Evolutionary conservation across 1,284 basidiomycete genomes (phyloP), one percentile per base, ranked within the genome.

Genomic region (Mycena sp.): DNA sequence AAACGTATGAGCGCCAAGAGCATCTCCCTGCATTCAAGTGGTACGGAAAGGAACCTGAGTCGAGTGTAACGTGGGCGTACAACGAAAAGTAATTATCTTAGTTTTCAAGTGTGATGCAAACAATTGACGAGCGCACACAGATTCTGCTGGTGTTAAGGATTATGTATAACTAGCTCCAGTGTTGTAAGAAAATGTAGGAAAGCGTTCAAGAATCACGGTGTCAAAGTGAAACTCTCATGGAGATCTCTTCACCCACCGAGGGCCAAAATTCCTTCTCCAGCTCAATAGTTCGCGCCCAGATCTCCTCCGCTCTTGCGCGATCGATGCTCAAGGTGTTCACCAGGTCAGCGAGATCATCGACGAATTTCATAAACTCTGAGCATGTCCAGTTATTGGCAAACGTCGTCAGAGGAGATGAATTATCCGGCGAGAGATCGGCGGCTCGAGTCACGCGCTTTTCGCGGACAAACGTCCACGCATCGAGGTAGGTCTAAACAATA

Each of bases 381-480:
- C 80, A 84, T 17, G 87, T 90, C 91, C 91, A 93, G 71, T 86
- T 90, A 19, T 79, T 74, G n/a, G 85, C 83, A 37, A 92, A 83
- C 19, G 80, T 74, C 6, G 71, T 63, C n/a, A 88, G 71, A 0
- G 86, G 85, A 48, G 61, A 29, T 49, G 65, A 44, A 23, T 4
- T 29, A 66, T 16, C 52, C 61, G 48, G 38, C 64, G 19, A 43
- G 59, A 12, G 5, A 59, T 25, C 35, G 21, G 21, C 19, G 16
- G 6, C 1, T 23, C 30, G 48, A 35, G 49, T 23, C 26, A 46
- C 50, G 25, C 76, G 57, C 35, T 72, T 60, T 0, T 75, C 70
- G 43, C 79, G 78, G 38, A 88, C 89, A 61, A 78, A 77, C 4
- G 79, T 78, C 91, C 91, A 92, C 5, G 88, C 84, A 56, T 89